Evolutionary conservation across 1,139 yeast species (phyloP), one percentile per base, ranked within the genome.

Genomic region (Taiozyma onychis): DNA sequence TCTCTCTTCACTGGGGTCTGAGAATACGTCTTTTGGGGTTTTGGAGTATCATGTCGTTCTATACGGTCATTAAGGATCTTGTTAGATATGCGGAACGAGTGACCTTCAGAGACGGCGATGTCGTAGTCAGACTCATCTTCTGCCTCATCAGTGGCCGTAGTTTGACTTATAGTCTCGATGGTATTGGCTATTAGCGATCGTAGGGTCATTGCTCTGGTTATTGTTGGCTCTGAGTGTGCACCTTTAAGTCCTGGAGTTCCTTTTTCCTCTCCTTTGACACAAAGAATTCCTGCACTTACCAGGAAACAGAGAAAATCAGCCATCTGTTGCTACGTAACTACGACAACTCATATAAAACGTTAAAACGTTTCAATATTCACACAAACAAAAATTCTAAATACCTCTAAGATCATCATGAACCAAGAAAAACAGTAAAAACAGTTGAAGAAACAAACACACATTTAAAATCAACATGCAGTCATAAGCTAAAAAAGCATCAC

Each of bases 71-170:
- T 16, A 41, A 44, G 49, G 45, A n/a, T 41, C 32, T 34, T 42
- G 21, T 21, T 47, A 14, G 18, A 46, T 11, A 24, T 41, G 10
- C 9, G 18, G 26, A 24, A 22, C 6, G 16, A 30, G 9, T 27
- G 44, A 26, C 39, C 48, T 24, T 34, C 44, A 37, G 32, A n/a
- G 49, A 46, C 16, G 14, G 50, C 21, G 11, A 54, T 41, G 3
- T 54, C 56, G 44, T 54, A 54, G 44, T 54, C 56, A 18, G 49
- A 48, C 16, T 53, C 56, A 11, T 49, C 56, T 2, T 21, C 41
- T 18, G 41, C 22, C 22, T 37, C 41, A 18, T 37, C 41, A 7
- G 14, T 9, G 4, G 22, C 14, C 14, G 13, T 9, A 4, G 14
- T 21, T 8, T 21, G 11, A 9, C 41, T 37, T 18, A 37, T 37